Evolutionary conservation across 1,284 basidiomycete genomes (phyloP).

Genomic region (Ustilago curta): DNA sequence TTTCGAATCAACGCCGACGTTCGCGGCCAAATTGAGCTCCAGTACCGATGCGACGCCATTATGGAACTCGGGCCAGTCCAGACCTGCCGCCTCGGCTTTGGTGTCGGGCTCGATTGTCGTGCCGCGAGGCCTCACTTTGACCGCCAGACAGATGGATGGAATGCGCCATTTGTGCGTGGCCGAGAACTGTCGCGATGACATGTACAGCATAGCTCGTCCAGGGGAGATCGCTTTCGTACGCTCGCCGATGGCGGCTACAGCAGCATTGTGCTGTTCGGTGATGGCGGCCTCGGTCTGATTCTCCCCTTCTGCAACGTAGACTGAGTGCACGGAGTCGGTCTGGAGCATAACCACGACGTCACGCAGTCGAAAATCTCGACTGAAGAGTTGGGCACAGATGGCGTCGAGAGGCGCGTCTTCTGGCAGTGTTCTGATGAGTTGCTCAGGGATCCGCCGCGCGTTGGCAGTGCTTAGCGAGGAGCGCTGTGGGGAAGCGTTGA

Average conservation of each 20-base stretch:
- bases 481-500: constrained; percentile 26
- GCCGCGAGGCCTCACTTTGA: constrained; percentile 56
- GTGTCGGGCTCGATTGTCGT: constrained; percentile 38
- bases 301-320: constrained; percentile 44
- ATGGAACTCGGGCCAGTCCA: constrained; percentile 95
- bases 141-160: constrained; percentile 53
- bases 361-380: constrained; percentile 57
- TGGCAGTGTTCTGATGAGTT: constrained; percentile 40
- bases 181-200: constrained; percentile 56
- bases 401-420: constrained; percentile 50
- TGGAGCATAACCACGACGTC: constrained; percentile 65
- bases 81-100: constrained; percentile 54
- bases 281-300: constrained; percentile 52
- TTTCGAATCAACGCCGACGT: constrained; percentile 73
- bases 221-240: constrained; percentile 61
- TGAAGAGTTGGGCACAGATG: constrained; percentile 62
- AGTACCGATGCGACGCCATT: constrained; percentile 94
- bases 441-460: constrained; percentile 13
- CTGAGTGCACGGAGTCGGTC: constrained; percentile 48
- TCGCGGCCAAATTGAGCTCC: constrained; percentile 75
- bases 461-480: constrained; percentile 15
- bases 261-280: constrained; percentile 42
- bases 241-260: constrained; percentile 44
- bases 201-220: constrained; percentile 64
- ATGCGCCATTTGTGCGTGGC: constrained; percentile 59